phyloP scores from a whole-genome alignment of 306 rosid species.

The Vigna reflexopilosa region DNA sequence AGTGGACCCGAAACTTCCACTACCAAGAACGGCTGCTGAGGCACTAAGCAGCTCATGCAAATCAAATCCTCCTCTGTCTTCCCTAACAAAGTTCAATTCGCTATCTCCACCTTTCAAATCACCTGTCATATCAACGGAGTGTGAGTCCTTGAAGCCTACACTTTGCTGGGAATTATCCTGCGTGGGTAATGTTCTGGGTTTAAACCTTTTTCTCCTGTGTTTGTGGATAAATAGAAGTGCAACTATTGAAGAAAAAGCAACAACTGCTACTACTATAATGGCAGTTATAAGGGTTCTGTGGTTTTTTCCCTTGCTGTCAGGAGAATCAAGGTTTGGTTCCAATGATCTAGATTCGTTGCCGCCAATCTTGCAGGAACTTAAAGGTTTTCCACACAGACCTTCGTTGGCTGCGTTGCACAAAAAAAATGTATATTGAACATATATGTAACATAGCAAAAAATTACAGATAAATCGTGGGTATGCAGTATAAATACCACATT shows the following conservation, averaged over 20 bases:
- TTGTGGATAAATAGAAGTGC: conserved; percentile 35
- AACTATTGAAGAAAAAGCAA: conserved; percentile 40
- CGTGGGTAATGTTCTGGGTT: not conserved
- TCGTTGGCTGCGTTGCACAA: conserved; percentile 56
- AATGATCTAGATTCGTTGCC: not conserved
- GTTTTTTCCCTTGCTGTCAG: conserved; percentile 42
- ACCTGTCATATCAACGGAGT: conserved; percentile 40
- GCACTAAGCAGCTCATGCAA: conserved; percentile 72
- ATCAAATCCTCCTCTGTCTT: conserved; percentile 56
- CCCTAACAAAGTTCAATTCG: conserved; percentile 56
- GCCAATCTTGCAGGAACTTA: conserved; percentile 30
- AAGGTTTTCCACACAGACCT: conserved; percentile 70
- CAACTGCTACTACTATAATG: conserved; percentile 38
- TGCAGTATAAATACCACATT: too few relatives aligned
- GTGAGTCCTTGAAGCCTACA: conserved; percentile 34
- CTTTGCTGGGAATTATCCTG: conserved; percentile 17
- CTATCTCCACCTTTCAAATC: conserved; percentile 48
- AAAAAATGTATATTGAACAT: not conserved
- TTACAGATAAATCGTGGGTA: too few relatives aligned
- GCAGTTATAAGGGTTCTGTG: conserved; percentile 36
- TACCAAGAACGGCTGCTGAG: conserved; percentile 73
- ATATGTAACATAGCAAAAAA: too few relatives aligned
- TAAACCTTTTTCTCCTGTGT: not conserved
- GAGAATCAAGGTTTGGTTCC: not conserved
- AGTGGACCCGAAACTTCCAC: conserved; percentile 79